Evolutionary conservation across 139 green algal genomes (phyloP), one percentile per base, ranked within the genome.

Genomic region (Coelastrella sp.): DNA sequence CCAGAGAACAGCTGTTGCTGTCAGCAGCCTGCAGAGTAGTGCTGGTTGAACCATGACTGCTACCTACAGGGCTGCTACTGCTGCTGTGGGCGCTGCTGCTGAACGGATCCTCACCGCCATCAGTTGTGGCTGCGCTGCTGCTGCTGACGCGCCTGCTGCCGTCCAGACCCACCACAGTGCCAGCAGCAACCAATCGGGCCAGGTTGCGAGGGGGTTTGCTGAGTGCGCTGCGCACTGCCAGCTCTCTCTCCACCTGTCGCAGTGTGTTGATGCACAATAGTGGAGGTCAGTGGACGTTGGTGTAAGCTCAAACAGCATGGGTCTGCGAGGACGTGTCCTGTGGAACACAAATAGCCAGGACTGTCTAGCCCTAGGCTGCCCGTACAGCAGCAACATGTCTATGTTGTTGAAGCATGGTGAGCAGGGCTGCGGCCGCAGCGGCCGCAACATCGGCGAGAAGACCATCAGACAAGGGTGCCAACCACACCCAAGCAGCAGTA

Each of bases 191-290:
- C 7, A 49, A 27, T 56, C n/a, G n/a, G 7, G 76, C 76, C 72
- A 78, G 35, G 76, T 49, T 82, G 76, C 76, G 72, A 78, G 63
- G 63, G 72, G 22, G 72, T 78, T 78, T 78, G 72, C 8, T 78
- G 6, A 78, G 72, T 78, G 72, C 72, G 22, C n/a, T 4, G 72
- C 72, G 72, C 72, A 78, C 72, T 78, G 72, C 72, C 72, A 78
- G 72, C 7, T 56, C 22, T 78, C 22, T 78, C 19, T 49, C n/a
- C 72, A 78, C 72, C 22, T 27, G 72, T 78, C 9, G 22, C 7
- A 70, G 6, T 15, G 4, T 70, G 63, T 70, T 7, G 6, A 70
- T 70, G 63, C 63, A 70, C 5, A 70, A 70, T 6, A 70, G 63
- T 70, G 63, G 63, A 70, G 63, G 63, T 70, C 5, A 70, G 12